Conservation (phyloP, 495 filamentous ascomycete species). For the Neurospora sp. region DNA sequence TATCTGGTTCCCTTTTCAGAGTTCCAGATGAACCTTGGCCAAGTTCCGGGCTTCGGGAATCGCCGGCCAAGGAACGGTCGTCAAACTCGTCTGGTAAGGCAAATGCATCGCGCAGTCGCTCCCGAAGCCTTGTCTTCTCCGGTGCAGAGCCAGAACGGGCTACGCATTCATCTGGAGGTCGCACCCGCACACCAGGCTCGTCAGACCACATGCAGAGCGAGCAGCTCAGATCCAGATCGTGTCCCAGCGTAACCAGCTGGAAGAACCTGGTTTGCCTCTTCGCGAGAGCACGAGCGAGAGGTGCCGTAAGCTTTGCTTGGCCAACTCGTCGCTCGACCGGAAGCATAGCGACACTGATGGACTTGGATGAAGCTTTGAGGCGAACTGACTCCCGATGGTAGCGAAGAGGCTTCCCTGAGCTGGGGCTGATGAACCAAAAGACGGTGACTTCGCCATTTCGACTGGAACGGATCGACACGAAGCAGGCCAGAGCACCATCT, state of each 20-base stretch:
- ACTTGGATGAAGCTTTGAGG: conserved; percentile 5
- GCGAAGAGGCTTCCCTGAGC: conserved; percentile 7
- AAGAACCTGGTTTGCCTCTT: conserved; percentile 16
- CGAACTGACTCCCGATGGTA: conserved; percentile 15
- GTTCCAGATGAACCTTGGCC: neutral
- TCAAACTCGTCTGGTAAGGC: conserved; percentile 21
- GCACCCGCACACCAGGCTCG: neutral
- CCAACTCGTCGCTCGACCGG: conserved; percentile 8
- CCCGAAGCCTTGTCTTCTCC: conserved; percentile 1
- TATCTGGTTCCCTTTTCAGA: neutral
- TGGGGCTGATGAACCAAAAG: conserved; percentile 21
- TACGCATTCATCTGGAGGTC: conserved; percentile 3
- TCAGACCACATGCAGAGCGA: conserved; percentile 23
- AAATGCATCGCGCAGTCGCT: conserved; percentile 8
- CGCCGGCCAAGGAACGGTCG: conserved; percentile 3
- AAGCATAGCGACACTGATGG: conserved; percentile 13
- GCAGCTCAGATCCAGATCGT: conserved; percentile 14
- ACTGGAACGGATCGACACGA: conserved; percentile 18
- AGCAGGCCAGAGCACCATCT: conserved; percentile 11
- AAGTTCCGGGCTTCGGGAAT: neutral
- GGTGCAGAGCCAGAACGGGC: neutral
- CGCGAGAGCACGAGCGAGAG: conserved; percentile 1
- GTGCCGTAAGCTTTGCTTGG: neutral
- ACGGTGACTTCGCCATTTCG: conserved; percentile 10
- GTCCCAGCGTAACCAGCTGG: conserved; percentile 20